Base-by-base conservation (phyloP, 768 basidiomycete species). In the Suillus subluteus region DNA sequence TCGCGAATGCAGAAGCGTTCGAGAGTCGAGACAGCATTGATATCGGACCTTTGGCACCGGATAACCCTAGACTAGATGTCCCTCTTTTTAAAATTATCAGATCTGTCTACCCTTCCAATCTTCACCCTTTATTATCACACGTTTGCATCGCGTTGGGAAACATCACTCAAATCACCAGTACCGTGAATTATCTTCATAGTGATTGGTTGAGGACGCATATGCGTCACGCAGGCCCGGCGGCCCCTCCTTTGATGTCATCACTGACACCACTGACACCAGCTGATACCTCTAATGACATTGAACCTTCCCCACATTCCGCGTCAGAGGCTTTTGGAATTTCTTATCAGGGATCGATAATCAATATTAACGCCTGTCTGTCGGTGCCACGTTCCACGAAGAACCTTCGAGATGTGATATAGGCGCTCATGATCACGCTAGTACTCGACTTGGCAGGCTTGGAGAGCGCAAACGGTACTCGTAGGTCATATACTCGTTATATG, bases 291-390 rank as follows among this genome's bases (percentile, higher is more conserved):
- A 6, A 56, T 56, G 58, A 30, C 12, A 32, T 43, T 3, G 9
- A 18, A 13, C 6, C 59, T 43, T 30, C 59, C 59, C 59, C 59
- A 43, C 59, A 61, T 13, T 59, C 12, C 56, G 1, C 3, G 23
- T 58, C 58, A 38, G n/a, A 56, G 21, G 55, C 23, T 59, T 23
- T 58, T 38, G 58, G 38, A 8, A 23, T 1, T 4, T 43, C 26
- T 61, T 43, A 61, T 63, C 68, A 62, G 52, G 62, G 35, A 65
- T 67, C 43, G 66, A 67, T 67, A 59, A 59, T 67, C 63, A 26
- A 26, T 26, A 40, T 21, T 61, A 11, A 61, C 18, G 18, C 40
- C 18, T 59, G 23, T 5, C 6, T 41, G 15, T 61, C 12, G 41
- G 41, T 61, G 16, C 16, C 58, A 61, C 59, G 30, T 61, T 61